Evolutionary conservation across 2,329 filamentous ascomycete genomes (phyloP), one percentile per base, ranked within the genome.

Genomic region (Trichophyton rubrum): DNA sequence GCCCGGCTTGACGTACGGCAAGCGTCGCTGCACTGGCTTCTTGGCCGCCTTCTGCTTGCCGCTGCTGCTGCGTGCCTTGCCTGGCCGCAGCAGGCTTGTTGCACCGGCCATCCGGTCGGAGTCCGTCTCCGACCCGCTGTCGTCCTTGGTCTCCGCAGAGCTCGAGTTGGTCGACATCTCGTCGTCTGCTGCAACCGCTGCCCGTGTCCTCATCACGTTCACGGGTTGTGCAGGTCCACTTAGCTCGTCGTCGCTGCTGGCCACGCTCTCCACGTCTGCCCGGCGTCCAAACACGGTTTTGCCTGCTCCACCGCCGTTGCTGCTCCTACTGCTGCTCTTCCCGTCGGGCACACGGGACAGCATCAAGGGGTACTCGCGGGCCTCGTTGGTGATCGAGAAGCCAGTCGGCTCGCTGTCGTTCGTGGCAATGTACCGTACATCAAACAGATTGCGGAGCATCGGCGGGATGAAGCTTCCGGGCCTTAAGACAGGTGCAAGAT

Each of bases 401-500:
- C 88, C 89, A 2, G 83, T 85, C 0, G 88, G 86, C 9, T 95
- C 77, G 20, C 79, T 73, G 24, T 85, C 81, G 22, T 80, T 80
- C 1, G 74, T 73, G 22, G 75, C 72, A 63, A 86, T 84, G 68
- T 88, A 87, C 69, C 85, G 84, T 65, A 96, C 75, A 13, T 88
- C 83, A 69, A 97, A 97, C 15, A 96, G 75, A 61, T 84, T 85
- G 68, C 85, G 86, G 43, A 88, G 77, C 20, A 78, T 74, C 1
- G 82, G 75, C 0, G 83, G 80, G 24, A 97, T 81, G 64, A 83
- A 85, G 60, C 77, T 61, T 70, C 75, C 66, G 74, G 80, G 65
- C 75, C 74, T 64, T 76, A 78, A 78, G 77, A 89, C 62, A 11
- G 63, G 66, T 9, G 59, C 55, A 11, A 61, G n/a, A 82, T 40